These are phyloP conservation scores for Botrytis hyacinthi DNA, from an alignment of 2,329 filamentous ascomycete species.

Conservation along the genomic window DNA sequence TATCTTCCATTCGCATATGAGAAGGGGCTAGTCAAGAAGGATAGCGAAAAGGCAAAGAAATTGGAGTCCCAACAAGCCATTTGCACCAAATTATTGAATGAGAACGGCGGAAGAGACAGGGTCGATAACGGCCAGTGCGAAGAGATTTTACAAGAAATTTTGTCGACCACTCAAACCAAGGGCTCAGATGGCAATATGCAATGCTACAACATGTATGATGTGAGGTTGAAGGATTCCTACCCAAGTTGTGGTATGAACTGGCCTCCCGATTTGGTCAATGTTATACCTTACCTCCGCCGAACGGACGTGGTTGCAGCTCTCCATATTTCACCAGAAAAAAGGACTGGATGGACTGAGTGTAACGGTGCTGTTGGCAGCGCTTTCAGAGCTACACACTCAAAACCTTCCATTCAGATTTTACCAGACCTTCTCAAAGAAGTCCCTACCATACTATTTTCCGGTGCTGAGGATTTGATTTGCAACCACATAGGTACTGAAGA, in stretches of 20 bases:
- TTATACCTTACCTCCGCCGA: conserved; percentile 82
- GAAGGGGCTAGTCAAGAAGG: conserved; percentile 67
- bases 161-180: conserved; percentile 61
- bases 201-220: conserved; percentile 97
- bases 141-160: conserved; percentile 68
- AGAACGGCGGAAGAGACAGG: conserved; percentile 55
- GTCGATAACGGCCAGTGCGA: conserved; percentile 76
- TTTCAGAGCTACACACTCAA: conserved; percentile 70
- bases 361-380: conserved; percentile 70
- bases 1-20: conserved; percentile 82
- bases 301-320: conserved; percentile 76
- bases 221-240: conserved; percentile 76
- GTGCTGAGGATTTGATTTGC: conserved; percentile 92
- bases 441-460: conserved; percentile 84
- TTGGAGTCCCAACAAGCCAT: conserved; percentile 67
- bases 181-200: conserved; percentile 50
- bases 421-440: conserved; percentile 76
- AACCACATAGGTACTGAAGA: conserved; percentile 94
- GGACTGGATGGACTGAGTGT: conserved; percentile 89
- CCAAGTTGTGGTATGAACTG: conserved; percentile 96
- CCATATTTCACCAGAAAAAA: conserved; percentile 78
- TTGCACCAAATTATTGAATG: conserved; percentile 62
- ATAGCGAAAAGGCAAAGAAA: conserved; percentile 59
- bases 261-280: conserved; percentile 77
- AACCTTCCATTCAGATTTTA: conserved; percentile 70